Base-by-base conservation (phyloP, 148 eudicot species). In the Bassia scoparia region DNA sequence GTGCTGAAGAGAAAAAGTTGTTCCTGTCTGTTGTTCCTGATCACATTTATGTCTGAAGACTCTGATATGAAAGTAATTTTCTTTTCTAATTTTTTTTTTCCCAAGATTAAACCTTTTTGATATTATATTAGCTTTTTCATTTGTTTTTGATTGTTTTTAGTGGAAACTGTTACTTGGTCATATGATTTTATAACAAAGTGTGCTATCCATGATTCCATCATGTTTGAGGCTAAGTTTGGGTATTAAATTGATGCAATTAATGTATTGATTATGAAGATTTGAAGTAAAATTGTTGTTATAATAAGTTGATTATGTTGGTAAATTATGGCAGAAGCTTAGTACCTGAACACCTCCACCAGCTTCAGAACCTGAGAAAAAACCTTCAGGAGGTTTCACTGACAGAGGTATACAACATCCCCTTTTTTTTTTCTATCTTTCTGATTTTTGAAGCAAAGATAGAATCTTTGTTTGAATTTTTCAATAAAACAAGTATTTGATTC, bases 301-400 rank as follows among this genome's bases (percentile, higher is more conserved):
- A 46, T 44, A 9, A 21, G n/a, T 20, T 61, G 68, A 7, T 58
- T 44, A 18, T 35, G 29, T 27, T 77, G 34, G 23, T 66, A 4
- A n/a, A 53, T 26, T 66, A 35, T 67, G 78, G 73, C 68, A 80
- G 83, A 76, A 70, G 83, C 83, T 50, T 80, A 59, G 73, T 80
- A 38, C 79, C 79, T 17, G 76, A 55, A 38, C 79, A 70, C 69
- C 69, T n/a, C 33, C 69, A 66, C 68, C 82, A 37, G 50, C 56
- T 27, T 15, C 82, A 8, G 79, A 56, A 66, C 60, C 74, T 67
- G 81, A 66, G 43, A 71, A 70, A 55, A 80, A 65, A 70, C 24
- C 52, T 78, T 73, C 81, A 24, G 79, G 75, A 27, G 79, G 76
- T 70, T n/a, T 67, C 81, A 49, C n/a, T 69, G 84, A 83, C 61